Evolutionary conservation across 2,329 filamentous ascomycete species (phyloP).

Genomic region (Pseudogymnoascus sp.): DNA sequence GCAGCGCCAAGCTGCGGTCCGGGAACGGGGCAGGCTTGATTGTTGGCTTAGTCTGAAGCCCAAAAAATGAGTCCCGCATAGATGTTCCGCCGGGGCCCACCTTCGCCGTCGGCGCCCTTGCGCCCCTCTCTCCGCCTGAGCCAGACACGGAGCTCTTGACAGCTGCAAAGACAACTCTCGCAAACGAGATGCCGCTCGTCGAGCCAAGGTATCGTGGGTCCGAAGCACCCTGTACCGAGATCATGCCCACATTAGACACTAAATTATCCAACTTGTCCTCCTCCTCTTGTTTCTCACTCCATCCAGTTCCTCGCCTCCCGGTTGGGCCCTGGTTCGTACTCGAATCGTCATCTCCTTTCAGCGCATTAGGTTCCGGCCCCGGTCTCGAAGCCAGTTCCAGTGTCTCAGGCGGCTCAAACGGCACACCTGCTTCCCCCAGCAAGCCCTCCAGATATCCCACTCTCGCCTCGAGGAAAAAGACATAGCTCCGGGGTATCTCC

Average conservation of each 20-base stretch:
- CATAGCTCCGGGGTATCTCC: conserved; percentile 84
- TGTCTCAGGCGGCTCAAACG: conserved; percentile 62
- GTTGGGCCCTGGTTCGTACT: conserved; percentile 11
- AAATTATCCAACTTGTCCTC: conserved; percentile 56
- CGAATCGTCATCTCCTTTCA: background rate
- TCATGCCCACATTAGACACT: conserved; percentile 63
- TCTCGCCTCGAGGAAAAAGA: conserved; percentile 86
- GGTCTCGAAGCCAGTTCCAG: conserved; percentile 54
- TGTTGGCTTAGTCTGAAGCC: conserved; percentile 82
- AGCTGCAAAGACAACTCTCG: conserved; percentile 85
- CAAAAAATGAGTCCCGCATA: conserved; percentile 94
- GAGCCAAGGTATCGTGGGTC: conserved; percentile 77
- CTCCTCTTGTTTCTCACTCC: conserved; percentile 43
- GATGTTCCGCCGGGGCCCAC: conserved; percentile 53
- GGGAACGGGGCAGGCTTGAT: conserved; percentile 84
- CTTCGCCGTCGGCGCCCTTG: conserved; percentile 31
- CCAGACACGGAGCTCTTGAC: conserved; percentile 66
- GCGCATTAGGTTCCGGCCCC: conserved; percentile 22
- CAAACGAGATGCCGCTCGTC: conserved; percentile 87
- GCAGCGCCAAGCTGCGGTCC: conserved; percentile 61
- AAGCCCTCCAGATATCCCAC: conserved; percentile 75
- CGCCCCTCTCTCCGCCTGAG: conserved; percentile 57
- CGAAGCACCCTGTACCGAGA: conserved; percentile 67
- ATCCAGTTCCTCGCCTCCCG: conserved; percentile 19
- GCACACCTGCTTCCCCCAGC: conserved; percentile 58